A percentile compares a stretch with the other conserved stretches of the same genome.
phyloP scores from a whole-genome alignment of 805 yeast species.

The Saccharomycopsis malanga region DNA sequence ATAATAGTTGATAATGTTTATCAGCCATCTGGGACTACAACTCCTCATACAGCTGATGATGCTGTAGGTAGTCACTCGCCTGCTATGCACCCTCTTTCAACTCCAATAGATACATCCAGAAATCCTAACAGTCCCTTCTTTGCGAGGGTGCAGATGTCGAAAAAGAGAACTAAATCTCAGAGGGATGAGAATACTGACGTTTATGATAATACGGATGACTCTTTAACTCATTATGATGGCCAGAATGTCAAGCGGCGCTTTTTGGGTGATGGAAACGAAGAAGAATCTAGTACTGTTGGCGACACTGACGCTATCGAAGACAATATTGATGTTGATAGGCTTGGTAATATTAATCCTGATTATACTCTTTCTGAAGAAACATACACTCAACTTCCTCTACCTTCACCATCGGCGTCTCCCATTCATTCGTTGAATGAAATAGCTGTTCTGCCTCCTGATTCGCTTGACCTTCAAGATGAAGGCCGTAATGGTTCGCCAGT shows the following conservation, averaged over 20 bases:
- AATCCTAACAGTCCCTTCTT: background rate
- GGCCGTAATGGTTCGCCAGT: background rate
- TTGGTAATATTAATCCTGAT: background rate
- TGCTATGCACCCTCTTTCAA: conserved; percentile 16
- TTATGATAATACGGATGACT: no score
- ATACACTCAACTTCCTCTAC: conserved; percentile 45
- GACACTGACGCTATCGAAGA: background rate
- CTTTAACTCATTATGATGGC: no score
- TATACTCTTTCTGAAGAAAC: conserved; percentile 5
- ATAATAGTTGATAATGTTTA: no score
- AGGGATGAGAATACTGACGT: background rate
- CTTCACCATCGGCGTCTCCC: conserved; percentile 64
- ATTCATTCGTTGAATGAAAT: conserved; percentile 28
- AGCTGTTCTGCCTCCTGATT: conserved; percentile 2
- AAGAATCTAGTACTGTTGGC: background rate
- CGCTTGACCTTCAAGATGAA: background rate
- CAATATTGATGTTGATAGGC: background rate
- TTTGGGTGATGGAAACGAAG: no score
- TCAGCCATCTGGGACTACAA: background rate
- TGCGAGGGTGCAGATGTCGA: background rate
- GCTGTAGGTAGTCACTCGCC: background rate
- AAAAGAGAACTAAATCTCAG: background rate
- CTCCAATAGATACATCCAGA: conserved; percentile 6
- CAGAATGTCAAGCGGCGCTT: no score
- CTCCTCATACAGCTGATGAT: background rate